Evolutionary conservation across 2,329 filamentous ascomycete species (phyloP), one percentile per base, ranked within the genome.

Genomic region (Nakataea oryzae): DNA sequence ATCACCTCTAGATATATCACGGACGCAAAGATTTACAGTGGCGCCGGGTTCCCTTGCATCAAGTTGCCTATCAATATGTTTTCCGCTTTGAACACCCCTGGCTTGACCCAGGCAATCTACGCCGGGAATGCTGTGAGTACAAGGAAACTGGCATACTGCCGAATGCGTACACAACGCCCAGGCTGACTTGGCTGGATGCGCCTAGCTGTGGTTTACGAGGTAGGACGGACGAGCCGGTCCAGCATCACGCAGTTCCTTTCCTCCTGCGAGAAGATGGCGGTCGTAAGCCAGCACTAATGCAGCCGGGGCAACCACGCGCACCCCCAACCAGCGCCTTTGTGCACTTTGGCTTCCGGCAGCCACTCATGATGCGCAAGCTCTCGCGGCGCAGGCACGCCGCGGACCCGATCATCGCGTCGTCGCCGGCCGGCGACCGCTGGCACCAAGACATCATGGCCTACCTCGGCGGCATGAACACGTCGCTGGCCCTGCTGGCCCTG

Each of bases 371-470:
- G 64, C 58, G 58, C 24, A 65, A 65, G 41, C 54, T 68, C 54
- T 66, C 66, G 13, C 61, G 32, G 27, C 67, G 67, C 62, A 61
- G 59, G 28, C 29, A 13, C 54, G 59, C 58, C 41, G 32, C 24
- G 54, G 63, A 67, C 50, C 8, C 62, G 17, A 47, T 59, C 28
- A 62, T 67, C 57, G 60, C 59, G 2, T 54, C 56, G 6, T 58
- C 62, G 13, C 24, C 64, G 26, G 14, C 28, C 11, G 67, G 68
- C 11, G 68, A 69, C 60, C 47, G 28, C 17, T 70, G 67, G 67
- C 68, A 70, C 63, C 67, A 68, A 62, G 68, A 70, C 62, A 65
- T 68, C 47, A 64, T 70, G 65, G 60, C 65, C 8, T 70, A 68
- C 58, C 67, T 70, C 14, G 68, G 68, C 11, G 63, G 56, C 30